phyloP scores from a whole-genome alignment of 2,329 filamentous ascomycete genomes.

The Xylariaceae sp. region DNA sequence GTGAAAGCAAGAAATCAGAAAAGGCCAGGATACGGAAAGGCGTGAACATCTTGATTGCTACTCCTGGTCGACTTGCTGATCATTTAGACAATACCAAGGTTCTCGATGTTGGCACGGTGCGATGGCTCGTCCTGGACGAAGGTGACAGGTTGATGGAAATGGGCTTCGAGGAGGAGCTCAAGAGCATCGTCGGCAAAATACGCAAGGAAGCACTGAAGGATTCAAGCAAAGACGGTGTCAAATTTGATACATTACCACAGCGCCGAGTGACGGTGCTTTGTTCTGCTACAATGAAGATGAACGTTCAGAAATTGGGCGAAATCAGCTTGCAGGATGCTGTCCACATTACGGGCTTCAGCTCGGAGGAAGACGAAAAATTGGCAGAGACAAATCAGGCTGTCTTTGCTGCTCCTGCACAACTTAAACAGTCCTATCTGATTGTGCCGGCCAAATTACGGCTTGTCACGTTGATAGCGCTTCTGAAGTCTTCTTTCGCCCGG shows the following conservation, averaged over 20 bases:
- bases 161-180: constrained; percentile 92
- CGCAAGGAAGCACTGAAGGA: constrained; percentile 59
- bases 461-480: constrained; percentile 77
- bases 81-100: constrained; percentile 90
- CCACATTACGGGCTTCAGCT: constrained; percentile 69
- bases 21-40: constrained; percentile 93
- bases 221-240: constrained; percentile 54
- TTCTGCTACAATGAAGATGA: constrained; percentile 97
- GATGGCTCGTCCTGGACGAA: constrained; percentile 93
- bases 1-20: constrained; percentile 71
- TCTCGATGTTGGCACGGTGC: constrained; percentile 79
- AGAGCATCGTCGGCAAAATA: constrained; percentile 77
- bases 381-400: constrained; percentile 47
- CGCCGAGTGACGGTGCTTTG: constrained; percentile 85
- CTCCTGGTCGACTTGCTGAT: constrained; percentile 84
- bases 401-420: constrained; percentile 82
- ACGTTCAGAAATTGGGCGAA: constrained; percentile 87
- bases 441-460: constrained; percentile 86
- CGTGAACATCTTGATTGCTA: constrained; percentile 92
- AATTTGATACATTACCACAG: constrained; percentile 63
- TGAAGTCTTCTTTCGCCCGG: constrained; percentile 83
- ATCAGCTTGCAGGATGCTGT: constrained; percentile 92
- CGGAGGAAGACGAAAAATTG: constrained; percentile 42
- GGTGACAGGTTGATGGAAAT: constrained; percentile 98
- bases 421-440: constrained; percentile 88